phyloP scores from a whole-genome alignment of 1,139 yeast species.

The Lodderomyces jiufengensis region DNA sequence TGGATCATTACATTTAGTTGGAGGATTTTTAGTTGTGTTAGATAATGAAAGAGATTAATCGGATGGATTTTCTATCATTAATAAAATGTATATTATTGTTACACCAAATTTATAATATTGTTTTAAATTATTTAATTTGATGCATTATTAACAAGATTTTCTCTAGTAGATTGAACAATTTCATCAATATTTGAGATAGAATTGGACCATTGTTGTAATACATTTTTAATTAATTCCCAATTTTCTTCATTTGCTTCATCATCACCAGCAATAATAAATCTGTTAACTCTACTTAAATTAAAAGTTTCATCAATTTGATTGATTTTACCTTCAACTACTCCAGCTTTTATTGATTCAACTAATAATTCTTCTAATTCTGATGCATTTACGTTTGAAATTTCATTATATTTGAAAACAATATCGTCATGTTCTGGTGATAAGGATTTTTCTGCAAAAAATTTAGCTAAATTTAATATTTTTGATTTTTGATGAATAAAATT shows the following conservation, averaged over 20 bases:
- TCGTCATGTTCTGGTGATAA: conserved; percentile 10
- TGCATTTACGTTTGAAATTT: conserved; percentile 34
- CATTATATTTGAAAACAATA: conserved; percentile 31
- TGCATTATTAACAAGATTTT: conserved; percentile 35
- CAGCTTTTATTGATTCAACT: conserved; percentile 43
- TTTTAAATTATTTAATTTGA: conserved; percentile 6
- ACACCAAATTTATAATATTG: neutral
- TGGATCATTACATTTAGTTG: conserved; percentile 91
- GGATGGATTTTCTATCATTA: too few species aligned
- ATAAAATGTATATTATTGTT: too few species aligned
- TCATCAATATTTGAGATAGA: conserved; percentile 42
- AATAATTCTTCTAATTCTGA: conserved; percentile 41
- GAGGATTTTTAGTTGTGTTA: conserved; percentile 85
- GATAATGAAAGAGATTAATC: conserved; percentile 46
- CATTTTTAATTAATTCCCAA: conserved; percentile 36
- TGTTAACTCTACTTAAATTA: conserved; percentile 41
- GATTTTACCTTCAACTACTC: conserved; percentile 46
- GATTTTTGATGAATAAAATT: conserved; percentile 34
- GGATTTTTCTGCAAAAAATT: conserved; percentile 27
- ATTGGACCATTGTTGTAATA: conserved; percentile 38
- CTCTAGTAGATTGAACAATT: conserved; percentile 44
- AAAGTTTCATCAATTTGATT: conserved; percentile 45
- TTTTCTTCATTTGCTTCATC: conserved; percentile 29
- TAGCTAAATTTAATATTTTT: conserved; percentile 41
- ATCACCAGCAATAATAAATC: conserved; percentile 41